Percentiles rank a stretch among this genome's conserved stretches.
Evolutionary conservation across 106 monocot genomes (phyloP).

Genomic region (Apostasia ramifera): DNA sequence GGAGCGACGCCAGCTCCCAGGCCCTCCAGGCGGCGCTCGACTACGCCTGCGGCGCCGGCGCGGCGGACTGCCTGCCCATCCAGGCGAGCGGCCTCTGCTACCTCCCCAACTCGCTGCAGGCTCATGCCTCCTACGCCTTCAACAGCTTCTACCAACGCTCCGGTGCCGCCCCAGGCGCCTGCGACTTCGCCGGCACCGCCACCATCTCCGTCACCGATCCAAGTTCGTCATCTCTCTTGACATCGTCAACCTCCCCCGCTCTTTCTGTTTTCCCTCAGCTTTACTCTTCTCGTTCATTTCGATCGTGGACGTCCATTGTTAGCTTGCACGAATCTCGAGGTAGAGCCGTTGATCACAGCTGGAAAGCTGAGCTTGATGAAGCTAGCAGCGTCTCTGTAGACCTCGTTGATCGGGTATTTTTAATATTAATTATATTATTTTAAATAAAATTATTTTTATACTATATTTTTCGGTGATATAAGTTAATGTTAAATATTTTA

Average conservation of each 20-base stretch:
- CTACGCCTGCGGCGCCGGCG: constrained; percentile 46
- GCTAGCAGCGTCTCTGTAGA: too few species aligned
- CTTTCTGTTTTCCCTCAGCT: too few species aligned
- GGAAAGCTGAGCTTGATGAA: too few species aligned
- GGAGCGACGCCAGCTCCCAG: constrained; percentile 12
- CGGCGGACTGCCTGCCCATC: constrained; percentile 66
- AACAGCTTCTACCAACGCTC: constrained; percentile 71
- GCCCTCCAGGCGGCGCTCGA: constrained; percentile 43
- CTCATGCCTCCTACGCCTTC: constrained; percentile 87
- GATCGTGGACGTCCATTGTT: neutral
- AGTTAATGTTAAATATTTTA: too few species aligned
- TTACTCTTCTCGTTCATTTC: neutral
- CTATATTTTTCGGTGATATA: too few species aligned
- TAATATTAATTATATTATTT: too few species aligned
- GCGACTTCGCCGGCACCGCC: constrained; percentile 85
- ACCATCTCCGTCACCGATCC: constrained; percentile 48
- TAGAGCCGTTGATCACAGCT: too few species aligned
- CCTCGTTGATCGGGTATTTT: too few species aligned
- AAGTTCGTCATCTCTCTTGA: constrained; percentile 18
- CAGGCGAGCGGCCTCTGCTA: constrained; percentile 63
- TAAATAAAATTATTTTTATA: too few species aligned
- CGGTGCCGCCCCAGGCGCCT: constrained; percentile 40
- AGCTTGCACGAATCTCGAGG: neutral
- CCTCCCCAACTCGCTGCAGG: constrained; percentile 71
- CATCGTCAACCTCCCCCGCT: too few species aligned